phyloP scores from a whole-genome alignment of 257 asterid species.

The Nicotiana attenuata region DNA sequence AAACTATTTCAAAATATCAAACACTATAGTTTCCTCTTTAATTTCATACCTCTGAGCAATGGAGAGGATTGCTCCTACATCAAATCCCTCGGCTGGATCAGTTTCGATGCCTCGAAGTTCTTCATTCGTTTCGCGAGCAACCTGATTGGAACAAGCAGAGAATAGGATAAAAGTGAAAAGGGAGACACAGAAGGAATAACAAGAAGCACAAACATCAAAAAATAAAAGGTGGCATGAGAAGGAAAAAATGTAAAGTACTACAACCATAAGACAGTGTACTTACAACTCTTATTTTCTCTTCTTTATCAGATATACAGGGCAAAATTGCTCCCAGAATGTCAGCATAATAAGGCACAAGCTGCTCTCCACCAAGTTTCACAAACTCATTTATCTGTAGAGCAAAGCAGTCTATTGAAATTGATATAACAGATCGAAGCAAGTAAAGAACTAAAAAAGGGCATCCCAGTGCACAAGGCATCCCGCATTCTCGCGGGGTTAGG shows the following conservation, averaged over 20 bases:
- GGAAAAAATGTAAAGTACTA: neutral
- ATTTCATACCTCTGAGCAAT: conserved; percentile 76
- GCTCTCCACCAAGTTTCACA: conserved; percentile 99
- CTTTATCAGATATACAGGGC: conserved; percentile 97
- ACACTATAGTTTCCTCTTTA: neutral
- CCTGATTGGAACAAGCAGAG: conserved; percentile 33
- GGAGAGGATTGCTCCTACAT: conserved; percentile 79
- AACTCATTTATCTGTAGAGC: conserved; percentile 79
- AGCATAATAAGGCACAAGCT: conserved; percentile 93
- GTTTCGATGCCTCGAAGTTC: conserved; percentile 87
- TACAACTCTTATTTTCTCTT: conserved; percentile 96
- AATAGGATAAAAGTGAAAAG: neutral
- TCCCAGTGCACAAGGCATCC: too few relatives aligned
- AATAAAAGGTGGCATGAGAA: neutral
- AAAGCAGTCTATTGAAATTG: conserved; percentile 16
- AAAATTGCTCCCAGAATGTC: conserved; percentile 93
- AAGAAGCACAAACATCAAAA: neutral
- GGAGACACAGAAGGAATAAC: conserved; percentile 2
- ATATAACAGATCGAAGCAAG: conserved; percentile 17
- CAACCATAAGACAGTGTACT: conserved; percentile 20
- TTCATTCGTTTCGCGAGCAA: conserved; percentile 96
- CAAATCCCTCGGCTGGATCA: conserved; percentile 79
- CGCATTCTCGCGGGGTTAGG: too few relatives aligned
- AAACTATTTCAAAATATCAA: conserved; percentile 8
- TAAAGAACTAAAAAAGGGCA: neutral